Percentiles rank a stretch among this genome's conserved stretches.
phyloP scores from a whole-genome alignment of 1,284 basidiomycete species.

The Takashimella koratensis region DNA sequence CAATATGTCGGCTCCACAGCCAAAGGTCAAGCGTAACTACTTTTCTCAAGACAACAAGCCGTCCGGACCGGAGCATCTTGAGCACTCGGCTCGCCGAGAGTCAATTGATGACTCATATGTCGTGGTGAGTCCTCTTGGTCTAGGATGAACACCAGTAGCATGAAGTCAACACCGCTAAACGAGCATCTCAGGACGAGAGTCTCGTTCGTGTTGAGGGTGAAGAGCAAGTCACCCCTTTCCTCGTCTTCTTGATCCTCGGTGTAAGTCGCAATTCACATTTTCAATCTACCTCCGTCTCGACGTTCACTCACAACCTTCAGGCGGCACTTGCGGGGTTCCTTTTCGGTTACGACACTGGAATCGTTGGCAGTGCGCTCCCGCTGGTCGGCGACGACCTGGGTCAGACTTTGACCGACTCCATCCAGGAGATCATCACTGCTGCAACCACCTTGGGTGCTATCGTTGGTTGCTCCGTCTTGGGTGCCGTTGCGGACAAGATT shows the following conservation, averaged over 20 bases:
- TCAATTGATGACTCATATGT: background rate
- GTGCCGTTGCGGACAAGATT: slow-evolving; percentile 2
- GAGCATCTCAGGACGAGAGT: background rate
- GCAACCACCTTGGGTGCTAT: slow-evolving; percentile 5
- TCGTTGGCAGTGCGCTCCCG: slow-evolving; percentile 18
- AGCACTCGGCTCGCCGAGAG: background rate
- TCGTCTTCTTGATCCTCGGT: slow-evolving; percentile 2
- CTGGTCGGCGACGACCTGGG: slow-evolving; percentile 13
- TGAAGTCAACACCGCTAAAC: slow-evolving; percentile 19
- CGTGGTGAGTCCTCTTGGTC: background rate
- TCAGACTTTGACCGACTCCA: slow-evolving; percentile 1
- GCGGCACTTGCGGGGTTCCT: slow-evolving; percentile 20
- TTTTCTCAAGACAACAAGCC: background rate
- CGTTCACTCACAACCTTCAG: background rate
- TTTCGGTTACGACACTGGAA: slow-evolving; percentile 19
- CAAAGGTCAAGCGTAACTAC: background rate
- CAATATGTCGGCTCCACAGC: background rate
- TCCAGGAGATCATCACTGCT: slow-evolving; percentile 13
- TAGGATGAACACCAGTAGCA: slow-evolving; percentile 30
- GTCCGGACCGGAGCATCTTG: background rate
- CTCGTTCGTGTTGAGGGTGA: slow-evolving; percentile 3
- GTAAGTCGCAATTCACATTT: no score
- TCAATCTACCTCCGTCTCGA: no score
- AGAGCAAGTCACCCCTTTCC: slow-evolving; percentile 3
- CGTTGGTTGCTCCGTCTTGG: background rate